phyloP scores from a whole-genome alignment of 2,329 filamentous ascomycete species.

The Botrytis byssoidea region DNA sequence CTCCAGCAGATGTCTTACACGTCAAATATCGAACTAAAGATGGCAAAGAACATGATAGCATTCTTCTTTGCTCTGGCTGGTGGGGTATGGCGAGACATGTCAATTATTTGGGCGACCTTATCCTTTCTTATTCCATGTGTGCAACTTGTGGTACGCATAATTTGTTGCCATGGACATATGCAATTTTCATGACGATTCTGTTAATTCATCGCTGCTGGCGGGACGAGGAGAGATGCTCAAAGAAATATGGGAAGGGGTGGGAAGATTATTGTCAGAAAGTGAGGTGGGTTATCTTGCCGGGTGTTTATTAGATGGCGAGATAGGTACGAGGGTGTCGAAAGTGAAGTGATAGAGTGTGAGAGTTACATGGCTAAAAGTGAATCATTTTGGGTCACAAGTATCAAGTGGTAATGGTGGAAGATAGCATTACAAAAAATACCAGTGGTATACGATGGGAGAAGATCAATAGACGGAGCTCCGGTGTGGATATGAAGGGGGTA shows the following conservation, averaged over 20 bases:
- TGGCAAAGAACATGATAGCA: slow-evolving; percentile 42
- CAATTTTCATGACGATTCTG: slow-evolving; percentile 46
- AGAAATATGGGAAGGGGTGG: slow-evolving; percentile 48
- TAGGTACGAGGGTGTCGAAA: background rate
- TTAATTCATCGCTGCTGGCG: slow-evolving; percentile 47
- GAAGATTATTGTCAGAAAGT: slow-evolving; percentile 45
- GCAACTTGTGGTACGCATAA: slow-evolving; percentile 43
- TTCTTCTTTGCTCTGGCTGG: slow-evolving; percentile 44
- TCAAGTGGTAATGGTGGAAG: background rate
- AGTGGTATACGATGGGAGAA: background rate
- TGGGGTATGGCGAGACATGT: slow-evolving; percentile 45
- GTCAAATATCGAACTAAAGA: slow-evolving; percentile 45
- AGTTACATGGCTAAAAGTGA: background rate
- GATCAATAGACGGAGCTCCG: background rate
- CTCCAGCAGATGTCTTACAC: slow-evolving; percentile 42
- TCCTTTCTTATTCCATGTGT: slow-evolving; percentile 45
- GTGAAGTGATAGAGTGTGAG: background rate
- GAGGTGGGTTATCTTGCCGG: slow-evolving; percentile 46
- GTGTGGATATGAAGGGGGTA: background rate
- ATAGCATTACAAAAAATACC: background rate
- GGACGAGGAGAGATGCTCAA: slow-evolving; percentile 46
- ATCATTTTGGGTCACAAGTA: background rate
- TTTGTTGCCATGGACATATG: slow-evolving; percentile 47
- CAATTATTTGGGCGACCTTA: slow-evolving; percentile 45
- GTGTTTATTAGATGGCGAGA: slow-evolving; percentile 38